These are phyloP conservation scores for Trifolium repens DNA, from an alignment of 306 rosid genomes.

Conservation along the genomic window DNA sequence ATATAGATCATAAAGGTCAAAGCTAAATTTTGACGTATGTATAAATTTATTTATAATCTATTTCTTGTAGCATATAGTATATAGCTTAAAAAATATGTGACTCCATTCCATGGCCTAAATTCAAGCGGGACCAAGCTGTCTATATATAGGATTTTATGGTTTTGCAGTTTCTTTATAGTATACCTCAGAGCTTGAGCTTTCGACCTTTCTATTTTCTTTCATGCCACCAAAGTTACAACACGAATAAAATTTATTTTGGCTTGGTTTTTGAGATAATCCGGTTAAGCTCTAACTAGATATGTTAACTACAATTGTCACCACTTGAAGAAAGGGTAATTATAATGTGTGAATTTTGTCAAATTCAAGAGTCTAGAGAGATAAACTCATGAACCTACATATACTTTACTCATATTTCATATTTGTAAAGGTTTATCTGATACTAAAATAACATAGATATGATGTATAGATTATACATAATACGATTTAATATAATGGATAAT, in stretches of 20 bases:
- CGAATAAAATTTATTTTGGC: neutral
- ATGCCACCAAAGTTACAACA: neutral
- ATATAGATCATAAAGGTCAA: neutral
- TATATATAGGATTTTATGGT: neutral
- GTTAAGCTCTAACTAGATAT: neutral
- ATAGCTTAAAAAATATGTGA: slow-evolving; percentile 3
- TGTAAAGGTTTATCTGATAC: too few relatives aligned
- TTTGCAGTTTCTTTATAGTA: neutral
- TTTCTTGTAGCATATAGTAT: neutral
- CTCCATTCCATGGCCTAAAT: slow-evolving; percentile 4
- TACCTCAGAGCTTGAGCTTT: neutral
- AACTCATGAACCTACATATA: too few relatives aligned
- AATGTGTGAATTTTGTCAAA: too few relatives aligned
- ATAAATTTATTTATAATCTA: neutral
- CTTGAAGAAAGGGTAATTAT: neutral
- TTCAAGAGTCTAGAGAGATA: too few relatives aligned
- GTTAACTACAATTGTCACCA: neutral
- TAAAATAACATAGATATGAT: too few relatives aligned
- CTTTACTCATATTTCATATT: too few relatives aligned
- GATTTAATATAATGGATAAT: too few relatives aligned
- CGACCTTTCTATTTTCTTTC: neutral
- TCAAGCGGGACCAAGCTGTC: neutral
- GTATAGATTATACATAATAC: too few relatives aligned
- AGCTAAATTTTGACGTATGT: neutral
- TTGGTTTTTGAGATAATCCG: neutral